These are phyloP conservation scores for Stemphylium lycopersici DNA, from an alignment of 2,329 filamentous ascomycete species.

Conservation along the genomic window DNA sequence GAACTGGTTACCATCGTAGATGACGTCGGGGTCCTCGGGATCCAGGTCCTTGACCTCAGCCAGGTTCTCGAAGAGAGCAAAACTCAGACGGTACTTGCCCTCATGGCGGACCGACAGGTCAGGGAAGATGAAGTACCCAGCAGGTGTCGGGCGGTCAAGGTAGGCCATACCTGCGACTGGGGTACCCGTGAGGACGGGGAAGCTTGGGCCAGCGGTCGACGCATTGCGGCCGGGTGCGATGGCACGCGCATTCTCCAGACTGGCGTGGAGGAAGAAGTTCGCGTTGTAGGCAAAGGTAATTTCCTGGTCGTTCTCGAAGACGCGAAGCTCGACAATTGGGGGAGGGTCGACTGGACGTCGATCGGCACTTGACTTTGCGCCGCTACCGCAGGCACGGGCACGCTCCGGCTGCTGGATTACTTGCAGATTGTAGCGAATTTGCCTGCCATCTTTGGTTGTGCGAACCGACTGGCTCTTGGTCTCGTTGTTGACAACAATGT, in stretches of 20 bases:
- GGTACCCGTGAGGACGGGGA: conserved; percentile 89
- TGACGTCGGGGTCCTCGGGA: conserved; percentile 53
- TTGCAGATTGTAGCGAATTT: conserved; percentile 78
- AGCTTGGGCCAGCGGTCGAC: conserved; percentile 65
- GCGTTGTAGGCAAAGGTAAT: conserved; percentile 90
- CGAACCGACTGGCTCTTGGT: conserved; percentile 60
- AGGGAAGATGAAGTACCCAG: conserved; percentile 96
- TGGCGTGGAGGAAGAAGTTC: conserved; percentile 95
- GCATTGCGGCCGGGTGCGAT: conserved; percentile 80
- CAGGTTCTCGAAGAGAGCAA: conserved; percentile 91
- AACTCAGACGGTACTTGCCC: conserved; percentile 87
- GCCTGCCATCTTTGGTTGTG: conserved; percentile 75
- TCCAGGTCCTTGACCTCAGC: conserved; percentile 85
- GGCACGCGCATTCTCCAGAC: conserved; percentile 81
- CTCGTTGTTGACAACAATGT: conserved; percentile 63
- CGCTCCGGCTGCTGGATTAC: conserved; percentile 95
- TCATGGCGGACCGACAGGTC: conserved; percentile 96
- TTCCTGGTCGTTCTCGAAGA: conserved; percentile 73
- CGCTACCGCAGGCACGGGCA: conserved; percentile 91
- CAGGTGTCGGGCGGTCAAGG: conserved; percentile 78
- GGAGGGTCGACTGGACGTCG: conserved; percentile 92
- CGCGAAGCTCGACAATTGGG: conserved; percentile 88
- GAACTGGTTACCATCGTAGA: conserved; percentile 55
- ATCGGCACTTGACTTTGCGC: conserved; percentile 82
- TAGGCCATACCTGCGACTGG: conserved; percentile 96